These are phyloP conservation scores for Naganishia sp. DNA, from an alignment of 1,284 basidiomycete species.

Conservation along the genomic window DNA sequence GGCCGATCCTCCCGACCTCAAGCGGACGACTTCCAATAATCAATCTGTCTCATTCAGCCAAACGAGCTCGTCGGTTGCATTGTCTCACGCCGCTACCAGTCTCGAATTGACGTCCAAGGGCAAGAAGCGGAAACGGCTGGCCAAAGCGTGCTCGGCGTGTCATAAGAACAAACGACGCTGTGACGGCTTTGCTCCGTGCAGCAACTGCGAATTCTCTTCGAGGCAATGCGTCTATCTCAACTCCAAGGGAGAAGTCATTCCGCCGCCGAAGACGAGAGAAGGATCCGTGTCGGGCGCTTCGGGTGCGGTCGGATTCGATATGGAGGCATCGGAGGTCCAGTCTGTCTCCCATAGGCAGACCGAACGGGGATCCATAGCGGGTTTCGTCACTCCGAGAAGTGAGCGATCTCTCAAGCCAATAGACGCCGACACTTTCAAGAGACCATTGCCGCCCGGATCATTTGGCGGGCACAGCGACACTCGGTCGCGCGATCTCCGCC, in stretches of 20 bases:
- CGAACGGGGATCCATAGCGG: neutral
- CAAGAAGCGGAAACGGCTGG: slow-evolving; percentile 51
- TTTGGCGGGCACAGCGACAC: neutral
- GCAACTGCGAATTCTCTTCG: slow-evolving; percentile 58
- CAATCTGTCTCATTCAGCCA: slow-evolving; percentile 19
- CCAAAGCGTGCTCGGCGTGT: slow-evolving; percentile 54
- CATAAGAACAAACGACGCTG: slow-evolving; percentile 58
- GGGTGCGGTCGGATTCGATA: neutral
- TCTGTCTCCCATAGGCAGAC: neutral
- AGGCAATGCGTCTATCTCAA: slow-evolving; percentile 55
- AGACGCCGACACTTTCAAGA: slow-evolving; percentile 12
- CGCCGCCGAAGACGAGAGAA: slow-evolving; percentile 51
- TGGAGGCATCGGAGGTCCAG: slow-evolving; percentile 12
- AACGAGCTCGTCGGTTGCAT: slow-evolving; percentile 17
- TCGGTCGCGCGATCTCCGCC: slow-evolving; percentile 11
- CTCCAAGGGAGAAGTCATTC: slow-evolving; percentile 51
- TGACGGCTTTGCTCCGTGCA: slow-evolving; percentile 58
- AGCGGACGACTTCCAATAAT: slow-evolving; percentile 1
- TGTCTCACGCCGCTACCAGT: slow-evolving; percentile 29
- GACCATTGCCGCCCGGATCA: slow-evolving; percentile 14
- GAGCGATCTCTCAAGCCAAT: slow-evolving; percentile 1
- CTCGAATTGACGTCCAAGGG: slow-evolving; percentile 54
- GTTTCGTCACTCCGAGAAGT: neutral
- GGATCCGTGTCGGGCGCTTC: slow-evolving; percentile 35
- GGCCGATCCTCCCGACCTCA: neutral